These are phyloP conservation scores for Chytridium lagenaria DNA, from an alignment of 371 early-diverging fungal genomes.

Conservation along the genomic window DNA sequence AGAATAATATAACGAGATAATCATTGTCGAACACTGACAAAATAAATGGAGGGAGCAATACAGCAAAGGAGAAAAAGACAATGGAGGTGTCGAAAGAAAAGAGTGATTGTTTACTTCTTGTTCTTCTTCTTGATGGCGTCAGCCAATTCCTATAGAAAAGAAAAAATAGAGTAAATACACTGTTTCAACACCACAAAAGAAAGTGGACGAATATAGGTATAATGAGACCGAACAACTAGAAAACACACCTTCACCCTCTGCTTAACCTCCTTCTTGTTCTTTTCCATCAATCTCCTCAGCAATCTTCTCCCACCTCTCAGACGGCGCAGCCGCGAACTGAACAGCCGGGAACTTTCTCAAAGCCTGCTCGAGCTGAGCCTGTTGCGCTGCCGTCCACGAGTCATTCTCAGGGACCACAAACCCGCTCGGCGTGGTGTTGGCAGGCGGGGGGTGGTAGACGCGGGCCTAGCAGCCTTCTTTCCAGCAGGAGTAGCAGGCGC, in stretches of 20 bases:
- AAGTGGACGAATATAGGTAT: too few species aligned
- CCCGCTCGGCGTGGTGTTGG: too few species aligned
- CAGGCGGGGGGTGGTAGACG: conserved; percentile 15
- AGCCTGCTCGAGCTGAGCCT: conserved; percentile 51
- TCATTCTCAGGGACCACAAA: conserved; percentile 40
- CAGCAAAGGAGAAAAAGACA: too few species aligned
- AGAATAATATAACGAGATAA: too few species aligned
- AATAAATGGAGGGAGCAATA: background rate
- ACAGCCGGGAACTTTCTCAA: conserved; percentile 53
- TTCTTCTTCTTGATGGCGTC: conserved; percentile 36
- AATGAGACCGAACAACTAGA: too few species aligned
- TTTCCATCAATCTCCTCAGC: conserved; percentile 49
- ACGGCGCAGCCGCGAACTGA: conserved; percentile 42
- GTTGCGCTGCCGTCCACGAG: conserved; percentile 54
- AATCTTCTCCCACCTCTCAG: conserved; percentile 59
- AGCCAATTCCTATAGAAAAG: conserved; percentile 27
- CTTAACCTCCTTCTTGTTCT: conserved; percentile 52
- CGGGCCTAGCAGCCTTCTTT: conserved; percentile 25
- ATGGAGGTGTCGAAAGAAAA: too few species aligned
- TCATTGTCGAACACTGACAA: too few species aligned
- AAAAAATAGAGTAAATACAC: background rate
- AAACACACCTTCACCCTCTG: conserved; percentile 52
- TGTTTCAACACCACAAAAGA: background rate
- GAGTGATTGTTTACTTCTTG: conserved; percentile 22
- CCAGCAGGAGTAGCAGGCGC: too few species aligned